Conservation (phyloP, 2,329 filamentous ascomycete genomes). For the Escovopsis sp. region DNA sequence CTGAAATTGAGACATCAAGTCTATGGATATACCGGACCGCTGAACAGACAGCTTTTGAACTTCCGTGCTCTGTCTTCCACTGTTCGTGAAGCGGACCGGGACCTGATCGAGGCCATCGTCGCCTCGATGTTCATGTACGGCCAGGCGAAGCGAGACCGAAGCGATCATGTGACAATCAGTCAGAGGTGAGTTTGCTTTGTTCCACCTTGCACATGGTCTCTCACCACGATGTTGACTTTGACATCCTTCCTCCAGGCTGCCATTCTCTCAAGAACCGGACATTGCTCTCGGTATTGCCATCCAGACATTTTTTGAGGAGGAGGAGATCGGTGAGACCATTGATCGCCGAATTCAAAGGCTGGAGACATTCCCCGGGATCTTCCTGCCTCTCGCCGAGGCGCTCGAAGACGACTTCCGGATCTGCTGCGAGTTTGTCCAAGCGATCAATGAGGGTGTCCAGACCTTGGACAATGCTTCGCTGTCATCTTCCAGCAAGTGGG, state of each 20-base stretch:
- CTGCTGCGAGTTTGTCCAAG: conserved; percentile 41
- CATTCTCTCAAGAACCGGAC: conserved; percentile 55
- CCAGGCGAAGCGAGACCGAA: conserved; percentile 56
- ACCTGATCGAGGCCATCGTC: conserved; percentile 70
- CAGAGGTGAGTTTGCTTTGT: conserved; percentile 42
- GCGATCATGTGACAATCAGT: conserved; percentile 52
- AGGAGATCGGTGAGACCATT: conserved; percentile 40
- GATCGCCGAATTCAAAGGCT: conserved; percentile 30
- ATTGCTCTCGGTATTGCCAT: conserved; percentile 65
- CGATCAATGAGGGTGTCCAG: conserved; percentile 41
- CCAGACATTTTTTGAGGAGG: conserved; percentile 63
- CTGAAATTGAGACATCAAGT: conserved; percentile 67
- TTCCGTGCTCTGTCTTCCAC: conserved; percentile 74
- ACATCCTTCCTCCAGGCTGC: conserved; percentile 31
- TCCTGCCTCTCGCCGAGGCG: conserved; percentile 42
- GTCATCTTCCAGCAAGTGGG: conserved; percentile 27
- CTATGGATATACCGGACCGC: conserved; percentile 85
- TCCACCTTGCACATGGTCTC: neutral
- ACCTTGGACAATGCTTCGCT: conserved; percentile 34
- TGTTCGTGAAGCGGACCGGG: conserved; percentile 64
- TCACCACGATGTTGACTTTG: neutral
- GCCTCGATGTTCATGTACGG: conserved; percentile 68
- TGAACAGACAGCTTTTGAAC: conserved; percentile 76
- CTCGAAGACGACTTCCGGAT: conserved; percentile 45
- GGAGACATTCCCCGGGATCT: conserved; percentile 34